Evolutionary conservation across 352 stramenopile genomes (phyloP), one percentile per base, ranked within the genome.

Genomic region (Pythium rhizo-oryzae): DNA sequence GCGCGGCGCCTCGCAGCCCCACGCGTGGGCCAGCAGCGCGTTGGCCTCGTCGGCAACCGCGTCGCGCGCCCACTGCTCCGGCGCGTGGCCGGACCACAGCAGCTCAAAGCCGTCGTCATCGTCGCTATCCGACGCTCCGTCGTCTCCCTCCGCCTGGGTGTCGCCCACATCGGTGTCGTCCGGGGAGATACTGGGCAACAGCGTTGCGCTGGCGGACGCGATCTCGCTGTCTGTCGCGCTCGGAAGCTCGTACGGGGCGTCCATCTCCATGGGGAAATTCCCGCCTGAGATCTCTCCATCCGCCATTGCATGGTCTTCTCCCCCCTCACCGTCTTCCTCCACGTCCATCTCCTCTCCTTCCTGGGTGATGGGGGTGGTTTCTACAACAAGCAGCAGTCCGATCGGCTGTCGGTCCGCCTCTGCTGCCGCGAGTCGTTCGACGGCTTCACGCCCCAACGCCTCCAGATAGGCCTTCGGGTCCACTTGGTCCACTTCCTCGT

Each of bases 381-480:
- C 28, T 44, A 19, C 30, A 24, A 18, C 18, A 4, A 8, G 7
- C 33, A 33, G n/a, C 13, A 15, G 13, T 2, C 16, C 5, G 18
- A 1, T 15, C 8, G 18, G 7, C 49, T 46, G 16, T 2, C 28
- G 28, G n/a, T 33, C 25, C 21, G 16, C 7, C 33, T 13, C 35
- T 13, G 16, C 28, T 23, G 30, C 39, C 5, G 47, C 59, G 19
- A 44, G 35, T 5, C 46, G 43, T 30, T 58, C 52, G 8, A 12
- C 4, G 30, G 50, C 51, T 23, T 52, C 51, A 8, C 47, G 59
- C 65, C 87, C 82, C 71, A 91, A 79, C 63, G 81, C 79, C 49
- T 72, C 86, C 9, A 91, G 67, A 51, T 87, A 79, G 37, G 83
- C 79, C 76, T 85, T 87, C 6, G 79, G 81, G 57, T 91, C 77